Percentiles rank a stretch among this genome's conserved stretches.
phyloP scores from a whole-genome alignment of 2,329 filamentous ascomycete species.

The Lasiodiplodia gonubiensis region DNA sequence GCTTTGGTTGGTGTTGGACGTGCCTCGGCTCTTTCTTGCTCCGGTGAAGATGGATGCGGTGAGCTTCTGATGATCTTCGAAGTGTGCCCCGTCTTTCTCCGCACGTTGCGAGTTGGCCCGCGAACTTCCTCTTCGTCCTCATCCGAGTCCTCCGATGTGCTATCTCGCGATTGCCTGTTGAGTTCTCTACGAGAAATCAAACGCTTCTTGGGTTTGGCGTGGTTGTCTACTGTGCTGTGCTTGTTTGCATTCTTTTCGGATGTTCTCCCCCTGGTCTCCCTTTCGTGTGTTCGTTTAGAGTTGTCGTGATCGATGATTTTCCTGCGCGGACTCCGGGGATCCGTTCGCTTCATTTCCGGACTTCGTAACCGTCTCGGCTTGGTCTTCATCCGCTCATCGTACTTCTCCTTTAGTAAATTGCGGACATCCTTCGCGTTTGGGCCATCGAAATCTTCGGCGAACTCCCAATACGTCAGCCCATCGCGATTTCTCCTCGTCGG shows the following conservation, averaged over 20 bases:
- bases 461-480: constrained; percentile 83
- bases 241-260: constrained; percentile 23
- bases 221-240: constrained; percentile 1
- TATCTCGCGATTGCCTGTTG: constrained; percentile 36
- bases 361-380: constrained; percentile 25
- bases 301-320: constrained; percentile 21
- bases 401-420: constrained; percentile 76
- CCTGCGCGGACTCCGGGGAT: constrained; percentile 43
- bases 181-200: constrained; percentile 46
- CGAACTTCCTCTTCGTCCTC: constrained; percentile 47
- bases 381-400: constrained; percentile 60
- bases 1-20: neutral
- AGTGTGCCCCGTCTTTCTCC: constrained; percentile 23
- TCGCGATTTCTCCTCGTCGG: constrained; percentile 75
- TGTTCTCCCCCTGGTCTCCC: constrained; percentile 33
- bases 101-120: constrained; percentile 19
- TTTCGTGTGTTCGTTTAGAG: constrained; percentile 40
- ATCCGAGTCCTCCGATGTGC: constrained; percentile 36
- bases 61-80: constrained; percentile 24
- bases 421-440: constrained; percentile 91
- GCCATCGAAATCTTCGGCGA: constrained; percentile 80
- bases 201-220: constrained; percentile 34
- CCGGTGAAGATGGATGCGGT: constrained; percentile 26
- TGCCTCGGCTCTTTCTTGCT: constrained; percentile 9
- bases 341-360: constrained; percentile 31